Evolutionary conservation across 2,329 filamentous ascomycete genomes (phyloP).

Genomic region (Xylaria sp.): DNA sequence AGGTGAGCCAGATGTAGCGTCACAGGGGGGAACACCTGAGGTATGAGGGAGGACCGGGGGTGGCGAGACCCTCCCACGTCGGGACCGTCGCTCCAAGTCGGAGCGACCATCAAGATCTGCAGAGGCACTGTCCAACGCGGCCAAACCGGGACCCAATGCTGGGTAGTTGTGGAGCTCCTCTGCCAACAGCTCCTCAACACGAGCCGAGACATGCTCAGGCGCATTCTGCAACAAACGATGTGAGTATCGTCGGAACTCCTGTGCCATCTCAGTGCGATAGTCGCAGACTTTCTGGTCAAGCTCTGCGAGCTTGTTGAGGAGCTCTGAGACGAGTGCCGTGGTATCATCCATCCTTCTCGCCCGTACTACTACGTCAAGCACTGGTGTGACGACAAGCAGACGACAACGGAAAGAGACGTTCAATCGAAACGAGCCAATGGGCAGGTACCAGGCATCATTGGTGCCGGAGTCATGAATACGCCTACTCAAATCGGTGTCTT

Average conservation of each 20-base stretch:
- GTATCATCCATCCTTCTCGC: conserved; percentile 58
- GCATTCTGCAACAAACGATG: conserved; percentile 61
- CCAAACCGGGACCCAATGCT: conserved; percentile 54
- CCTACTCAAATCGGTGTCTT: neutral
- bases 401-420: conserved; percentile 22
- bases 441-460: conserved; percentile 29
- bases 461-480: conserved; percentile 1
- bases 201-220: conserved; percentile 58
- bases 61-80: conserved; percentile 50
- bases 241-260: conserved; percentile 67
- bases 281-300: conserved; percentile 67
- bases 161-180: conserved; percentile 59
- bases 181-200: conserved; percentile 60
- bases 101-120: conserved; percentile 34
- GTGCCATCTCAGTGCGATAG: conserved; percentile 67
- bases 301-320: conserved; percentile 64
- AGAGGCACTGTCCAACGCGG: conserved; percentile 43
- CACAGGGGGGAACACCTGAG: conserved; percentile 52
- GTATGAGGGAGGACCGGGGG: conserved; percentile 56
- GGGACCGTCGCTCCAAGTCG: conserved; percentile 42
- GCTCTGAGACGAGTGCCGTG: conserved; percentile 61
- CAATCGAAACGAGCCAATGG: conserved; percentile 32
- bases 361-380: conserved; percentile 31
- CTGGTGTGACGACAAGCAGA: conserved; percentile 11
- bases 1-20: conserved; percentile 57